Evolutionary conservation across 306 rosid species (phyloP), one percentile per base, ranked within the genome.

Genomic region (Medicago ruthenica): DNA sequence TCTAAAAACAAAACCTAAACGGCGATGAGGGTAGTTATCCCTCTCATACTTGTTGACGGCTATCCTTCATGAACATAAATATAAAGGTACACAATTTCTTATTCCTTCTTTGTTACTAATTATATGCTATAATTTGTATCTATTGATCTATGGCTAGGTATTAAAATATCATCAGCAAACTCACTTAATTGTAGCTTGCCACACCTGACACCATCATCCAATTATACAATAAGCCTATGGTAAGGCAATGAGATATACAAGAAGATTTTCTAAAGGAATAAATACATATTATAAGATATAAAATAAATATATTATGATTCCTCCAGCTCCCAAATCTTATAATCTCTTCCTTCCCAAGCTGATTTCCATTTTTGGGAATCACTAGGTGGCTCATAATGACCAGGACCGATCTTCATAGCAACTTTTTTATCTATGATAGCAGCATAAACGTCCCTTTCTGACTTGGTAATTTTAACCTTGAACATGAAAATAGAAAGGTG

Each of bases 361-460:
- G 70, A 11, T 68, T 90, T 74, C 98, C 99, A 96, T 53, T 22
- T 85, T 67, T 81, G 81, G 51, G 86, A 73, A 45, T 83, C 90
- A 64, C 53, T 89, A 62, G 89, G 87, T 24, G 98, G 98, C 55
- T 96, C 96, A 76, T 81, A 96, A 73, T 89, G 81, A 68, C 99
- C 99, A 3, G 97, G 99, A 68, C 98, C 99, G 21, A 96, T 92
- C 86, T 96, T 92, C 88, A 96, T 76, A 4, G 96, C 94, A 40
- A 96, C 80, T 67, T 84, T 90, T 40, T 79, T 83, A 20, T 91
- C 96, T 14, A 92, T 48, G 76, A 85, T 83, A 69, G 99, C 98
- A 0, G 92, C 99, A 77, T 96, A 96, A 69, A 92, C 97, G 79
- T 92, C 98, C 87, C 97, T 89, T 77, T 89, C 94, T n/a, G 91